phyloP scores from a whole-genome alignment of 805 yeast genomes.

The Saturnispora silvae region DNA sequence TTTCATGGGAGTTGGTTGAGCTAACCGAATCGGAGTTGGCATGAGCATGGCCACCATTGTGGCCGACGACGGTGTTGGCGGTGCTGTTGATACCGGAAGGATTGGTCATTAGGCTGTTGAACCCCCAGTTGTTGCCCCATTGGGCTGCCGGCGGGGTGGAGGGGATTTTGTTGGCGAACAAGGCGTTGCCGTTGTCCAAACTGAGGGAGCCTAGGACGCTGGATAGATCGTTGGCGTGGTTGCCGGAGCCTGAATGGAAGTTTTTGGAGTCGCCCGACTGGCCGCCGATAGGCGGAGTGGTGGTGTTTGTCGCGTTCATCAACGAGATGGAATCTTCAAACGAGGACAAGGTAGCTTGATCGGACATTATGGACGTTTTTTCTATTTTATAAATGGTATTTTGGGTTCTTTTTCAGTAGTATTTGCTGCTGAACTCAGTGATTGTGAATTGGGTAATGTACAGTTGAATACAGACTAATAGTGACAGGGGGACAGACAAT shows the following conservation, averaged over 20 bases:
- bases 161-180: slow-evolving; percentile 16
- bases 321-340: slow-evolving; percentile 21
- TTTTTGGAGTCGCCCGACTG: neutral
- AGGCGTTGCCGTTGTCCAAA: slow-evolving; percentile 25
- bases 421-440: no score
- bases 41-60: slow-evolving; percentile 6
- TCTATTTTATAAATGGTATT: no score
- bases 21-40: slow-evolving; percentile 8
- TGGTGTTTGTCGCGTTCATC: slow-evolving; percentile 18
- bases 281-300: slow-evolving; percentile 26
- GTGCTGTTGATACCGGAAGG: neutral
- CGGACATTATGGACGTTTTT: slow-evolving; percentile 27
- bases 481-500: slow-evolving; percentile 5
- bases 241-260: neutral
- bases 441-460: slow-evolving; percentile 4
- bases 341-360: slow-evolving; percentile 27
- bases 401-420: no score
- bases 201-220: slow-evolving; percentile 38
- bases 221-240: slow-evolving; percentile 32
- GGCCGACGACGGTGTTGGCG: neutral
- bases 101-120: slow-evolving; percentile 13
- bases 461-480: slow-evolving; percentile 8
- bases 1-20: slow-evolving; percentile 8
- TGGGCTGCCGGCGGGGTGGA: slow-evolving; percentile 21
- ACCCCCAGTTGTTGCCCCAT: slow-evolving; percentile 12